Evolutionary conservation across 345 rosid genomes (phyloP).

Genomic region (Populus ilicifolia): DNA sequence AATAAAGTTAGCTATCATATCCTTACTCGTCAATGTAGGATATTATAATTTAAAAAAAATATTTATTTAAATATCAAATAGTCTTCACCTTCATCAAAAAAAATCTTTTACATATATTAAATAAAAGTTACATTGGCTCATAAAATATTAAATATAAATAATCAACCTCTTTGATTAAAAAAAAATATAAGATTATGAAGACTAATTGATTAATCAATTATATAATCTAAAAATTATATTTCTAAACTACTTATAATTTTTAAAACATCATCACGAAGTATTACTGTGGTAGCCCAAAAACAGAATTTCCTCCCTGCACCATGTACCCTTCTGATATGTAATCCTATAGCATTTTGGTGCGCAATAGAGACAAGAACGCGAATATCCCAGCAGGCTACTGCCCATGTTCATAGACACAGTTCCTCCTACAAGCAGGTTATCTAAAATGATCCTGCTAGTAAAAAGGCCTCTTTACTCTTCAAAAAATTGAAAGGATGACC

Average conservation of each 20-base stretch:
- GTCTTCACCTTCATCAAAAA: accelerated
- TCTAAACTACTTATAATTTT: accelerated
- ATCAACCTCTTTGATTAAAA: accelerated
- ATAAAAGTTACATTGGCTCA: accelerated
- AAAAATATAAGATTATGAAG: accelerated
- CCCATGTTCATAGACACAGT: neutral
- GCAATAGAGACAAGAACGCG: neutral
- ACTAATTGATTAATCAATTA: no score
- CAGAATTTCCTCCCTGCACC: neutral
- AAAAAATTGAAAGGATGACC: neutral
- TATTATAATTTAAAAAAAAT: no score
- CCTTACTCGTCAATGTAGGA: no score
- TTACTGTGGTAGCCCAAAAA: neutral
- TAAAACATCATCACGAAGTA: neutral
- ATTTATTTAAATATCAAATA: no score
- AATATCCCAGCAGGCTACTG: neutral
- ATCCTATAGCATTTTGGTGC: conserved; percentile 2
- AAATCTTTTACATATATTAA: no score
- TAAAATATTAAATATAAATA: no score
- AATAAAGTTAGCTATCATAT: no score
- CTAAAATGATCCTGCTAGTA: neutral
- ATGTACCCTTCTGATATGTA: neutral
- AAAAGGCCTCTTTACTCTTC: neutral
- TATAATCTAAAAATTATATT: no score
- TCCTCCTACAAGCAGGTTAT: neutral